Conservation (phyloP, 352 stramenopile species). For the Blastocystis sp. region DNA sequence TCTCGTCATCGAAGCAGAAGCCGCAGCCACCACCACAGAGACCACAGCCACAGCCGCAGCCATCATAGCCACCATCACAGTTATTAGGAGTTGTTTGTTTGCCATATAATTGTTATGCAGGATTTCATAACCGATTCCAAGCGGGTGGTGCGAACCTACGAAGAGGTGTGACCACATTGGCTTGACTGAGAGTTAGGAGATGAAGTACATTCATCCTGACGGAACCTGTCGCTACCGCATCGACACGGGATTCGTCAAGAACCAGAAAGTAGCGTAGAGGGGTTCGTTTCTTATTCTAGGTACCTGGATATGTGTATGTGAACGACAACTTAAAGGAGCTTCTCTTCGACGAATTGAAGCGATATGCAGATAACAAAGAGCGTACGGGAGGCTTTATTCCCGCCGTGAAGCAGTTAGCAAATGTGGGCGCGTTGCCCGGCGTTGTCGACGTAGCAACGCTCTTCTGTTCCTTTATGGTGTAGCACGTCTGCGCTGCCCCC, state of each 20-base stretch:
- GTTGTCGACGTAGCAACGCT: conserved; percentile 75
- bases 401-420: conserved; percentile 81
- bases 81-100: conserved; percentile 27
- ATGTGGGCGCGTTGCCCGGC: conserved; percentile 80
- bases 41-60: not conserved
- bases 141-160: conserved; percentile 68
- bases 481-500: conserved; percentile 71
- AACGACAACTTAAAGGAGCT: conserved; percentile 76
- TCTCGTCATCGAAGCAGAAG: not conserved
- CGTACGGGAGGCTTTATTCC: conserved; percentile 76
- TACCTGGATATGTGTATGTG: conserved; percentile 78
- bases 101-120: conserved; percentile 38
- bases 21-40: not conserved
- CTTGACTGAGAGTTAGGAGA: conserved; percentile 56
- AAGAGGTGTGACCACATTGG: conserved; percentile 28
- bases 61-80: not conserved
- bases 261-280: conserved; percentile 75
- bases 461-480: not conserved
- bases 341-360: conserved; percentile 77
- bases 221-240: conserved; percentile 74
- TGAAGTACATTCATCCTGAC: conserved; percentile 69
- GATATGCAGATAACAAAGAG: conserved; percentile 71
- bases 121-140: conserved; percentile 59
- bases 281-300: conserved; percentile 25
- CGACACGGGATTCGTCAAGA: conserved; percentile 78